Percentiles rank a stretch among this genome's conserved stretches.
Evolutionary conservation across 179 eudicot species (phyloP).

Genomic region (Kewa caespitosa): DNA sequence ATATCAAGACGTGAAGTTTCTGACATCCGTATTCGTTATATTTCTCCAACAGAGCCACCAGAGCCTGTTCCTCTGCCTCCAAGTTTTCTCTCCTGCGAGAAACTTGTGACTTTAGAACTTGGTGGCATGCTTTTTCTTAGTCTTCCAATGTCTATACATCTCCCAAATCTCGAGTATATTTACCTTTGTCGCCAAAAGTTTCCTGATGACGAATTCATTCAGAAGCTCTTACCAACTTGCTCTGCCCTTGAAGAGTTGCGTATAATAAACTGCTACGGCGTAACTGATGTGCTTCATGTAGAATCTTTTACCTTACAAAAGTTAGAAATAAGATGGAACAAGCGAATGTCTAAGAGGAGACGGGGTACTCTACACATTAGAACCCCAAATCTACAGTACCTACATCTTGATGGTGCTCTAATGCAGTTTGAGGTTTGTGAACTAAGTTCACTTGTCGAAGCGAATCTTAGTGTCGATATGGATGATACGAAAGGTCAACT

Average conservation of each 20-base stretch:
- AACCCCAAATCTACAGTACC: too few species aligned
- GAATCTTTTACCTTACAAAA: background rate
- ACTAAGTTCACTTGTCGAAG: too few species aligned
- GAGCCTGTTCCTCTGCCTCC: slow-evolving; percentile 2
- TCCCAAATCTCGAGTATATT: slow-evolving; percentile 18
- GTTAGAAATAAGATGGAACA: too few species aligned
- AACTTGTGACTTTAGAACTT: slow-evolving; percentile 14
- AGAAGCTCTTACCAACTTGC: slow-evolving; percentile 10
- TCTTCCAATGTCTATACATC: slow-evolving; percentile 12
- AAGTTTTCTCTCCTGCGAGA: background rate
- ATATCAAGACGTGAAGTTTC: slow-evolving; percentile 14
- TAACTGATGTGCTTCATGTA: background rate
- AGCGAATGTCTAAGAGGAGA: too few species aligned
- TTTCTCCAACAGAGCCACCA: too few species aligned
- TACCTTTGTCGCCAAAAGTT: background rate
- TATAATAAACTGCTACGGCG: background rate
- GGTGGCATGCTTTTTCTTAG: background rate
- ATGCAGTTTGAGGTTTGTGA: too few species aligned
- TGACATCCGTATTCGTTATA: too few species aligned
- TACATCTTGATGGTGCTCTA: too few species aligned
- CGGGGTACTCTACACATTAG: too few species aligned
- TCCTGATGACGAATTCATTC: background rate
- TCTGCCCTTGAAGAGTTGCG: background rate
- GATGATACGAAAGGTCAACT: too few species aligned
- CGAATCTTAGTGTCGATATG: too few species aligned